These are phyloP conservation scores for Hura crepitans DNA, from an alignment of 441 rosid species.

Conservation along the genomic window DNA sequence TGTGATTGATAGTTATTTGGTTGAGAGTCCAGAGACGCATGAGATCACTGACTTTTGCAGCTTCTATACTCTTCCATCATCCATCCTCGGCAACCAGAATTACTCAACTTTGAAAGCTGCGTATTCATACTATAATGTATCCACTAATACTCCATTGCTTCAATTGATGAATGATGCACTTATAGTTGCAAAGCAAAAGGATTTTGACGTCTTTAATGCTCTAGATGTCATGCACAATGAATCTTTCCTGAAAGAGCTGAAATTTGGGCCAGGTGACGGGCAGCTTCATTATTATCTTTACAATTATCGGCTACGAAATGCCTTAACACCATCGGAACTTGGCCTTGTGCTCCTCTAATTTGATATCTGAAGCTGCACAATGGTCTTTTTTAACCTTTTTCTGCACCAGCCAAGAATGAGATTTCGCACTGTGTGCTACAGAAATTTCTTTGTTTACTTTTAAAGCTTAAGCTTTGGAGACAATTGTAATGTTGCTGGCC, in stretches of 20 bases:
- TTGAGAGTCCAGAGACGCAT: conserved; percentile 82
- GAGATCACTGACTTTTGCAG: conserved; percentile 94
- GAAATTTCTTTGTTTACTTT: conserved; percentile 4
- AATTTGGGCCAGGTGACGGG: conserved; percentile 97
- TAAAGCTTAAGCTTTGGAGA: conserved; percentile 13
- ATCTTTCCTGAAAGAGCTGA: conserved; percentile 73
- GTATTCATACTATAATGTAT: conserved; percentile 82
- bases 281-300: conserved; percentile 90
- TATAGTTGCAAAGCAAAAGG: conserved; percentile 74
- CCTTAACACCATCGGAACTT: conserved; percentile 67
- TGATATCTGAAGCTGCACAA: neutral
- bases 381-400: conserved; percentile 3
- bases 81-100: conserved; percentile 81
- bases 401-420: conserved; percentile 16
- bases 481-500: conserved; percentile 13
- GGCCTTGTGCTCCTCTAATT: conserved; percentile 82
- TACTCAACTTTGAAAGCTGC: conserved; percentile 84
- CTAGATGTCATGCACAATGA: conserved; percentile 92
- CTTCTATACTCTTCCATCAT: conserved; percentile 92
- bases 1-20: conserved; percentile 78
- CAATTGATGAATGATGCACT: conserved; percentile 92
- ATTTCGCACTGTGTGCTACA: conserved; percentile 17
- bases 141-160: conserved; percentile 68
- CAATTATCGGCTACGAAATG: conserved; percentile 54
- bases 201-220: conserved; percentile 82